Percentiles rank a stretch among this genome's conserved stretches.
These are phyloP conservation scores for Mortierella sp. DNA, from an alignment of 371 early-diverging fungal species.

Conservation along the genomic window DNA sequence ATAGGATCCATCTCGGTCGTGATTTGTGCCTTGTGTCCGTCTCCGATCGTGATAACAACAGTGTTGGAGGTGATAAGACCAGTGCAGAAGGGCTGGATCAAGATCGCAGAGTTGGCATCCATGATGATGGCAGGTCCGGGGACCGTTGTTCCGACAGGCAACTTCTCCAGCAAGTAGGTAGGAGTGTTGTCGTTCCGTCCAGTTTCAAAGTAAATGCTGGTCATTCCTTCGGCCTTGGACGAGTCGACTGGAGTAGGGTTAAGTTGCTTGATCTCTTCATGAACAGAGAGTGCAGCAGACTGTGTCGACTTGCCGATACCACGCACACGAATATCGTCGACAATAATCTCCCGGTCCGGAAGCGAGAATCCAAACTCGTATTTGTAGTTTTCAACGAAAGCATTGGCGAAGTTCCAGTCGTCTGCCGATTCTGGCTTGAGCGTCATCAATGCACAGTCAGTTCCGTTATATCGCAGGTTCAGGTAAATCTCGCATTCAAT, in stretches of 20 bases:
- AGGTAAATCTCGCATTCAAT: constrained; percentile 78
- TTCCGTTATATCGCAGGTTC: constrained; percentile 94
- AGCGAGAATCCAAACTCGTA: constrained; percentile 95
- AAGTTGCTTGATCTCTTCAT: constrained; percentile 58
- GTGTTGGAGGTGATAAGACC: constrained; percentile 84
- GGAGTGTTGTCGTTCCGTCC: constrained; percentile 79
- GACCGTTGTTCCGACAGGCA: constrained; percentile 74
- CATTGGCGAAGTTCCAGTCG: constrained; percentile 68
- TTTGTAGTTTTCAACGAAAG: constrained; percentile 78
- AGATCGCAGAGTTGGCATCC: constrained; percentile 88
- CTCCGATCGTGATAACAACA: constrained; percentile 77
- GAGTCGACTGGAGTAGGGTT: constrained; percentile 35
- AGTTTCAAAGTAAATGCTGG: constrained; percentile 85
- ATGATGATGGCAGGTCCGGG: constrained; percentile 92
- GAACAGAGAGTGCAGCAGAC: constrained; percentile 47
- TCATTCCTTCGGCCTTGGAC: constrained; percentile 42
- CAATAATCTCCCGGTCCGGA: constrained; percentile 81
- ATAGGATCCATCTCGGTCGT: constrained; percentile 84
- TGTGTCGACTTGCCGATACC: constrained; percentile 77
- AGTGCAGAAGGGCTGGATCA: constrained; percentile 84
- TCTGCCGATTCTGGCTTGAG: constrained; percentile 66
- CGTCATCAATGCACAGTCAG: constrained; percentile 95
- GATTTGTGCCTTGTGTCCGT: constrained; percentile 56
- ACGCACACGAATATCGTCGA: constrained; percentile 94
- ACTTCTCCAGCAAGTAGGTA: constrained; percentile 74